These are phyloP conservation scores for Fusarium torulosum DNA, from an alignment of 2,329 filamentous ascomycete species.

Conservation along the genomic window DNA sequence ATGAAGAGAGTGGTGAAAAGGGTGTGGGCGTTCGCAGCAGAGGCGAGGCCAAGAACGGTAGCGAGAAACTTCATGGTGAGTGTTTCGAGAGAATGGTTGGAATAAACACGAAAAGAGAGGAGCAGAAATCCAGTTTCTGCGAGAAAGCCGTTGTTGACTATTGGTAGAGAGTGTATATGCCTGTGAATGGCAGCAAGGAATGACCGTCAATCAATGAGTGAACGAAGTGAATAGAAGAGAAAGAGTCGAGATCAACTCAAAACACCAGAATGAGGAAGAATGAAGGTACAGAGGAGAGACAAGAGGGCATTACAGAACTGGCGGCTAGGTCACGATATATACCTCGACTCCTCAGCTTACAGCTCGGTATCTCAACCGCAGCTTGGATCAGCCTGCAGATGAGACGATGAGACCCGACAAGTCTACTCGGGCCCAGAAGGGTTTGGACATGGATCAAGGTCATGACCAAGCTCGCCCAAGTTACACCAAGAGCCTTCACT, in stretches of 20 bases:
- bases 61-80: conserved; percentile 55
- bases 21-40: conserved; percentile 67
- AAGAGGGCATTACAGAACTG: conserved; percentile 8
- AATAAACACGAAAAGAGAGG: conserved; percentile 5
- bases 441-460: conserved; percentile 11
- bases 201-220: conserved; percentile 37
- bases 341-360: conserved; percentile 20
- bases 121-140: conserved; percentile 47
- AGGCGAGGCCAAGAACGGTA: conserved; percentile 54
- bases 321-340: conserved; percentile 42
- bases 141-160: conserved; percentile 28
- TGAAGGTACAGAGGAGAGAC: conserved; percentile 21
- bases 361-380: conserved; percentile 11
- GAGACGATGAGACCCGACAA: conserved; percentile 22
- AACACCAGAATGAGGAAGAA: conserved; percentile 40
- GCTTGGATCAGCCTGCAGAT: conserved; percentile 27
- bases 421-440: conserved; percentile 5
- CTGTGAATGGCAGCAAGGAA: conserved; percentile 33
- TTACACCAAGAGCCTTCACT: conserved; percentile 31
- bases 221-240: conserved; percentile 30
- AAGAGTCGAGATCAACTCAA: conserved; percentile 29
- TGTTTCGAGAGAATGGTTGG: conserved; percentile 40
- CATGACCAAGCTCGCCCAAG: conserved; percentile 14
- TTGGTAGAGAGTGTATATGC: conserved; percentile 27
- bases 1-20: conserved; percentile 74